These are phyloP conservation scores for Echinochloa phyllopogon DNA, from an alignment of 176 grass and related monocot genomes.

Conservation along the genomic window DNA sequence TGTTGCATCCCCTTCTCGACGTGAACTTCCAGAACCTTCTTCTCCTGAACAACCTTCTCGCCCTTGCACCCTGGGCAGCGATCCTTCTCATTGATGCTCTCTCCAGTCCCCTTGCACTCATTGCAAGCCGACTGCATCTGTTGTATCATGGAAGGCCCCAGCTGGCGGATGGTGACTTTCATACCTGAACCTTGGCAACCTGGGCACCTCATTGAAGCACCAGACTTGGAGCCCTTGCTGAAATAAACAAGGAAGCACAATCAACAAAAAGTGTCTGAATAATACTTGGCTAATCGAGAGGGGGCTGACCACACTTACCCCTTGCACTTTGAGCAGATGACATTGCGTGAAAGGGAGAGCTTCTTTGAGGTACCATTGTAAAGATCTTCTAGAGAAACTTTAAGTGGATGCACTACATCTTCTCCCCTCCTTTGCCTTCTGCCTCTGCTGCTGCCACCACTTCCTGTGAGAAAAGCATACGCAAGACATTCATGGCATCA, in stretches of 20 bases:
- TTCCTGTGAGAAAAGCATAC: conserved; percentile 47
- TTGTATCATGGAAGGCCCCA: conserved; percentile 96
- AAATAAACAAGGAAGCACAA: conserved; percentile 11
- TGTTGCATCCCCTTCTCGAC: conserved; percentile 99
- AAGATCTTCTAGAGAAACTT: conserved; percentile 91
- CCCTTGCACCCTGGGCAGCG: conserved; percentile 91
- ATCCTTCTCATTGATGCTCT: conserved; percentile 92
- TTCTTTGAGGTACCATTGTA: conserved; percentile 98
- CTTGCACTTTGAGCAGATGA: conserved; percentile 90
- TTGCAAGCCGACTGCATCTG: conserved; percentile 98
- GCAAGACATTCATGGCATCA: background rate
- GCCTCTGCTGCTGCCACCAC: conserved; percentile 87
- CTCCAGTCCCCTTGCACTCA: conserved; percentile 94
- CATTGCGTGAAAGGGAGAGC: conserved; percentile 92
- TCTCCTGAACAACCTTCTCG: conserved; percentile 93
- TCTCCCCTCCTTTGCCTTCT: conserved; percentile 96
- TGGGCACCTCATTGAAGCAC: conserved; percentile 89
- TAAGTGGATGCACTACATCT: conserved; percentile 94
- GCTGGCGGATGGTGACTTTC: conserved; percentile 92
- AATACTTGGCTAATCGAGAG: background rate
- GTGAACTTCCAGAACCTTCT: conserved; percentile 92
- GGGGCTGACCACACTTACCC: conserved; percentile 50
- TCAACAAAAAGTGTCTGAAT: background rate
- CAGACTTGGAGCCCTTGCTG: conserved; percentile 97
- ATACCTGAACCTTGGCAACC: conserved; percentile 97